These are phyloP conservation scores for maize (Zea mays) DNA, from an alignment of 176 grass and related monocot genomes.

Conservation along the genomic window DNA sequence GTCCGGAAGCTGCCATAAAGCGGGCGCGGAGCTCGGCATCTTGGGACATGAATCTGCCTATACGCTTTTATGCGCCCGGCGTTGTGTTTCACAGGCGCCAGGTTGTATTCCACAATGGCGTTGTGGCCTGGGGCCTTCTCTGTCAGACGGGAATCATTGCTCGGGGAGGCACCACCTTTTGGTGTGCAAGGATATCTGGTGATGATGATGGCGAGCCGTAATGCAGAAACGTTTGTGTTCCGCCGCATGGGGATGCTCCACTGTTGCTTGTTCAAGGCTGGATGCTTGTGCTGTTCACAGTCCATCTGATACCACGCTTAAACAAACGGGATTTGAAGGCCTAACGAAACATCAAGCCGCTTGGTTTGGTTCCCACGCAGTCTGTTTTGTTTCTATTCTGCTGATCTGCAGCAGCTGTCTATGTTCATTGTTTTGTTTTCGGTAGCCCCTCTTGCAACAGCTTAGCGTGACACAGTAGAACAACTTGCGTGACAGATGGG, in stretches of 20 bases:
- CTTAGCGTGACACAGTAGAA: conserved; percentile 30
- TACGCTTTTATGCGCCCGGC: conserved; percentile 44
- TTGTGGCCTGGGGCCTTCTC: conserved; percentile 40
- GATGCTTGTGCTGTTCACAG: conserved; percentile 13
- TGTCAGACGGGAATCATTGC: conserved; percentile 53
- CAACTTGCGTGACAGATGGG: conserved; percentile 37
- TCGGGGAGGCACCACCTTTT: conserved; percentile 21
- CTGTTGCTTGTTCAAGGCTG: background rate
- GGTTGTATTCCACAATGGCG: conserved; percentile 60
- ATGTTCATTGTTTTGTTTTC: conserved; percentile 8
- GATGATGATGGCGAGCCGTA: background rate
- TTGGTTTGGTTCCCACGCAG: background rate
- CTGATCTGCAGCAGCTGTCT: background rate
- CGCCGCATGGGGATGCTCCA: background rate
- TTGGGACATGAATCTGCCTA: conserved; percentile 52
- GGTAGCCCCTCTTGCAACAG: conserved; percentile 41
- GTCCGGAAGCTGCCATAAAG: conserved; percentile 45
- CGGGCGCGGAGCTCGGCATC: conserved; percentile 30
- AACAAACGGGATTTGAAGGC: background rate
- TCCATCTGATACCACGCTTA: conserved; percentile 4
- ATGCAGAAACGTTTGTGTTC: conserved; percentile 8
- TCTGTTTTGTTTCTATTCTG: background rate
- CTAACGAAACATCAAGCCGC: background rate
- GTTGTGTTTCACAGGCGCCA: conserved; percentile 52
- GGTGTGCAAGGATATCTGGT: conserved; percentile 1